These are phyloP conservation scores for Aspergillus viridinutans DNA, from an alignment of 2,329 filamentous ascomycete genomes.

Conservation along the genomic window DNA sequence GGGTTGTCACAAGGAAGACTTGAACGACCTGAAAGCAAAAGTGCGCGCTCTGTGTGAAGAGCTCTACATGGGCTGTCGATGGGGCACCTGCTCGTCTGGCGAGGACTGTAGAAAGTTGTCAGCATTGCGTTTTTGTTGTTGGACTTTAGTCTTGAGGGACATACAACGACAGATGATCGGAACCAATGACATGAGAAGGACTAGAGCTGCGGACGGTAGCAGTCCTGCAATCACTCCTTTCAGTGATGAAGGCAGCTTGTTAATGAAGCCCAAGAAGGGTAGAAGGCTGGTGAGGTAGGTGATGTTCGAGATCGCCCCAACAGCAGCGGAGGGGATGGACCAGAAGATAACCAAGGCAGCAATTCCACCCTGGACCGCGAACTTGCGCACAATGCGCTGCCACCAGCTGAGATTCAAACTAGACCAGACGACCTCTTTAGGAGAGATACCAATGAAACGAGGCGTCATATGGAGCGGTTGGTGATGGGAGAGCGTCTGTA, in stretches of 20 bases:
- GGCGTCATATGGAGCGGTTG: constrained; percentile 82
- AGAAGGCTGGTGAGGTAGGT: constrained; percentile 54
- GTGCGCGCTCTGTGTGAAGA: constrained; percentile 87
- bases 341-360: constrained; percentile 82
- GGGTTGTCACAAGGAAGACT: constrained; percentile 81
- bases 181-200: constrained; percentile 81
- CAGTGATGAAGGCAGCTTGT: constrained; percentile 63
- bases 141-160: constrained; percentile 19
- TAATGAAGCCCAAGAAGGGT: constrained; percentile 69
- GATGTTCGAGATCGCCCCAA: constrained; percentile 85
- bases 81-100: constrained; percentile 77
- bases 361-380: constrained; percentile 66
- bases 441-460: constrained; percentile 78
- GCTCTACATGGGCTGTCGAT: constrained; percentile 72
- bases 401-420: constrained; percentile 78
- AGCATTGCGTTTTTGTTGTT: not conserved
- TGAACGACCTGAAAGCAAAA: constrained; percentile 72
- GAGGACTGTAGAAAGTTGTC: constrained; percentile 50
- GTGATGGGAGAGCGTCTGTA: constrained; percentile 80
- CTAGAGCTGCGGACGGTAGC: constrained; percentile 72
- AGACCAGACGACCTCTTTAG: constrained; percentile 83
- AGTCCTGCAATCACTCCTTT: constrained; percentile 80
- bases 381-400: constrained; percentile 70
- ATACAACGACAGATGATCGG: constrained; percentile 74
- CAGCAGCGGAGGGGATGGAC: constrained; percentile 68